Conservation (phyloP, 257 asterid species). For the Anisodus acutangulus region DNA sequence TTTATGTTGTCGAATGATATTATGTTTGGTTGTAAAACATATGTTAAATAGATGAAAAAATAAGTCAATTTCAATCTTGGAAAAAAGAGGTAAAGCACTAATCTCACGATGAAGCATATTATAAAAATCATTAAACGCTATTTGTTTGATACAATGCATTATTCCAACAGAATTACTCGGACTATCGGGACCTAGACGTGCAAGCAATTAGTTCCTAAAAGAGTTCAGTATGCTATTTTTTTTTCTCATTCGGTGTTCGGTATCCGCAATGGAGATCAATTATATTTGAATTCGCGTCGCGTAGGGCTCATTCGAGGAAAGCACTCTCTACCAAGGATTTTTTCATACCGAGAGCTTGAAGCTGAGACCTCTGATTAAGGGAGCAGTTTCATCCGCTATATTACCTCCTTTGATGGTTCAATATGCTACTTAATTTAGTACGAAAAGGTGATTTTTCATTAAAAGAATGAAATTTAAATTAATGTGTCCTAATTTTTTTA, state of each 20-base stretch:
- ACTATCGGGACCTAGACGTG: not conserved
- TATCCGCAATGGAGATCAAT: too few relatives aligned
- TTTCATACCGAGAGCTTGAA: too few relatives aligned
- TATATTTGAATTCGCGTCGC: too few relatives aligned
- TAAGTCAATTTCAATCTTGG: not conserved
- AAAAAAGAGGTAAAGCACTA: not conserved
- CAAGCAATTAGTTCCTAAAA: not conserved
- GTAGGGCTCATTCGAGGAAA: too few relatives aligned
- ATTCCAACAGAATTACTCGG: not conserved
- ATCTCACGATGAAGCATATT: not conserved
- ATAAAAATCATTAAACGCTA: not conserved
- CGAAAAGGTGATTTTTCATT: not conserved
- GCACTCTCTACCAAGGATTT: too few relatives aligned
- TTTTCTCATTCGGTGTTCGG: too few relatives aligned
- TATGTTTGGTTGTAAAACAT: not conserved
- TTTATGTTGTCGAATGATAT: not conserved
- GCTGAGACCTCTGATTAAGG: too few relatives aligned
- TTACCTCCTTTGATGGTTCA: too few relatives aligned
- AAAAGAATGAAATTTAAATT: not conserved
- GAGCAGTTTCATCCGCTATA: too few relatives aligned
- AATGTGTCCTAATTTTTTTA: not conserved
- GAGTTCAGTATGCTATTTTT: not conserved
- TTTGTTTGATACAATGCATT: not conserved
- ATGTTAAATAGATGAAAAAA: not conserved
- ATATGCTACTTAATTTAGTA: not conserved